Conservation (phyloP, 306 rosid genomes). For the Vachellia pachyceras region DNA sequence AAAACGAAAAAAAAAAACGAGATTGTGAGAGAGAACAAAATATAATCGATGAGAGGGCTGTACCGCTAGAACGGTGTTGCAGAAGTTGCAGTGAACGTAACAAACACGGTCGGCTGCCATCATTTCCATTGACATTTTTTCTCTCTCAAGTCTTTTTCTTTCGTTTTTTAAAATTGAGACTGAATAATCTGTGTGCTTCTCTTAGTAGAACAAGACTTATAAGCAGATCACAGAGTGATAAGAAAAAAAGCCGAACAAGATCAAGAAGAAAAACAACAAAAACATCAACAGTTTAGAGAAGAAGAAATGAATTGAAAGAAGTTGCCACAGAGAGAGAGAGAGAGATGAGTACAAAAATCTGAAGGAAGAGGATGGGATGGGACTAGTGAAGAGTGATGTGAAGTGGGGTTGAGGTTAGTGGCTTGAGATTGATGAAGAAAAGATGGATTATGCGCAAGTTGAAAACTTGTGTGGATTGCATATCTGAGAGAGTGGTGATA, state of each 20-base stretch:
- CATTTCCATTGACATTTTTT: conserved; percentile 80
- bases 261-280: conserved; percentile 10
- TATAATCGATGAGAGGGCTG: conserved; percentile 38
- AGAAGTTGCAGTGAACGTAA: conserved; percentile 99
- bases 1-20: background rate
- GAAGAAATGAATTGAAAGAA: background rate
- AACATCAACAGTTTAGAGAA: background rate
- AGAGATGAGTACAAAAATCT: conserved; percentile 52
- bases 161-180: conserved; percentile 15
- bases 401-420: conserved; percentile 53
- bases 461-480: conserved; percentile 36
- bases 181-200: conserved; percentile 39
- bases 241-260: background rate
- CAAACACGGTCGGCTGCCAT: conserved; percentile 97
- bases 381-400: conserved; percentile 74
- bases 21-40: conserved; percentile 36
- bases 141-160: conserved; percentile 1
- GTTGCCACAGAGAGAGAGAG: conserved; percentile 36
- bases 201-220: conserved; percentile 43
- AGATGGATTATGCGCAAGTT: conserved; percentile 61
- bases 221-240: conserved; percentile 45
- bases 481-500: background rate
- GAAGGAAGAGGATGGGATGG: conserved; percentile 37
- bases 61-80: conserved; percentile 99
- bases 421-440: conserved; percentile 43